Evolutionary conservation across 2,329 filamentous ascomycete genomes (phyloP).

Genomic region (Fusarium zealandicum): DNA sequence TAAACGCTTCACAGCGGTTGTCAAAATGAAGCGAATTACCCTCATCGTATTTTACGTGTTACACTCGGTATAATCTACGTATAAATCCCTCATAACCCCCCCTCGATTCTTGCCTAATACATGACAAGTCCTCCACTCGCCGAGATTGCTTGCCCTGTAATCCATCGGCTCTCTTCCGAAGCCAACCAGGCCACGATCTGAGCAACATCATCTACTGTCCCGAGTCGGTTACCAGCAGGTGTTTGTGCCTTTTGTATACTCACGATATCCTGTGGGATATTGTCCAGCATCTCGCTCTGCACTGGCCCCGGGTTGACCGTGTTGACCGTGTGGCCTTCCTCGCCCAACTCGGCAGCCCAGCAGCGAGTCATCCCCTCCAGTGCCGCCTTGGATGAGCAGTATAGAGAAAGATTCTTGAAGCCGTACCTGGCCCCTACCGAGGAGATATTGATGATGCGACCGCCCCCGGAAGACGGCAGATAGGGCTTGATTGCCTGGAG

Average conservation of each 20-base stretch:
- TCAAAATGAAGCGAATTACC: too few relatives aligned
- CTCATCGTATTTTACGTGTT: too few relatives aligned
- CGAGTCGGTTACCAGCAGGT: constrained; percentile 58
- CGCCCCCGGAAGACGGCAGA: constrained; percentile 6
- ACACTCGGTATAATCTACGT: too few relatives aligned
- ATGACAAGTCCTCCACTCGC: constrained; percentile 53
- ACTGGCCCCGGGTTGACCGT: constrained; percentile 66
- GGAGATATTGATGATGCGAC: constrained; percentile 24
- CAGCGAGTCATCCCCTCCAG: constrained; percentile 56
- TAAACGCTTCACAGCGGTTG: too few relatives aligned
- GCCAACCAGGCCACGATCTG: constrained; percentile 64
- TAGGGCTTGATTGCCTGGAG: constrained; percentile 10
- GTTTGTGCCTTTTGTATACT: constrained; percentile 47
- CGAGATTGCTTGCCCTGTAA: constrained; percentile 63
- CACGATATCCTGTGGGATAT: constrained; percentile 36
- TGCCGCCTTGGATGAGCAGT: constrained; percentile 28
- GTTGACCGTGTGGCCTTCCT: constrained; percentile 66
- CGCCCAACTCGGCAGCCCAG: constrained; percentile 60
- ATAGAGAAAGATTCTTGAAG: constrained; percentile 20
- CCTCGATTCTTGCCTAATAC: too few relatives aligned
- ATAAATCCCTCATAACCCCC: too few relatives aligned
- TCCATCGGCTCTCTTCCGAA: constrained; percentile 56
- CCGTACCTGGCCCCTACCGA: constrained; percentile 17
- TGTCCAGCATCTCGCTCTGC: constrained; percentile 63
- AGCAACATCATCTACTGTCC: constrained; percentile 61